phyloP scores from a whole-genome alignment of 192 early-diverging fungal species.

The Chytriomyces sp. region DNA sequence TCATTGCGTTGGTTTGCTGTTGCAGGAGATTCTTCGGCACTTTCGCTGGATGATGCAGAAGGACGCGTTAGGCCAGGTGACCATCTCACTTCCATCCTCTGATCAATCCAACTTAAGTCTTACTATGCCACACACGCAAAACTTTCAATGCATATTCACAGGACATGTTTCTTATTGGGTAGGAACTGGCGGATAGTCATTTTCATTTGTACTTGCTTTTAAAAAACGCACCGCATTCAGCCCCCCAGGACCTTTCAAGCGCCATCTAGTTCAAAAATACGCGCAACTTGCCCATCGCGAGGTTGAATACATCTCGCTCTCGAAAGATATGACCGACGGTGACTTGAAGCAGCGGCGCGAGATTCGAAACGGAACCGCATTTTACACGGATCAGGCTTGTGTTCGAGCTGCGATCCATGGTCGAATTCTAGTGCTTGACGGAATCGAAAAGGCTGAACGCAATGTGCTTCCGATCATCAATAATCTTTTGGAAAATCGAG shows the following conservation, averaged over 20 bases:
- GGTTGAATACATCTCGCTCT: slow-evolving; percentile 76
- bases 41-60: slow-evolving; percentile 84
- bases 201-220: not conserved
- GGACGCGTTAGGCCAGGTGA: slow-evolving; percentile 71
- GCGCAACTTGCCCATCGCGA: slow-evolving; percentile 69
- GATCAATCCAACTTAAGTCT: not conserved
- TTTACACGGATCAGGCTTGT: slow-evolving; percentile 61
- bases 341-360: slow-evolving; percentile 85
- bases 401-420: slow-evolving; percentile 57
- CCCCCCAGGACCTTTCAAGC: slow-evolving; percentile 72
- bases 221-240: slow-evolving; percentile 22
- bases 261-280: slow-evolving; percentile 72
- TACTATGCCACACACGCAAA: too few species aligned
- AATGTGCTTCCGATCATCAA: slow-evolving; percentile 86
- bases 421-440: slow-evolving; percentile 55
- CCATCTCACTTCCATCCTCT: not conserved
- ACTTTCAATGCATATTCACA: not conserved
- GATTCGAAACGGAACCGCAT: slow-evolving; percentile 58
- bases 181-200: not conserved
- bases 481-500: slow-evolving; percentile 84
- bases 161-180: slow-evolving; percentile 78
- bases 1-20: not conserved
- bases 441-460: slow-evolving; percentile 73
- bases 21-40: slow-evolving; percentile 52
- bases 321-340: slow-evolving; percentile 73